phyloP scores from a whole-genome alignment of 768 basidiomycete species.

The Lenzites betulinus region DNA sequence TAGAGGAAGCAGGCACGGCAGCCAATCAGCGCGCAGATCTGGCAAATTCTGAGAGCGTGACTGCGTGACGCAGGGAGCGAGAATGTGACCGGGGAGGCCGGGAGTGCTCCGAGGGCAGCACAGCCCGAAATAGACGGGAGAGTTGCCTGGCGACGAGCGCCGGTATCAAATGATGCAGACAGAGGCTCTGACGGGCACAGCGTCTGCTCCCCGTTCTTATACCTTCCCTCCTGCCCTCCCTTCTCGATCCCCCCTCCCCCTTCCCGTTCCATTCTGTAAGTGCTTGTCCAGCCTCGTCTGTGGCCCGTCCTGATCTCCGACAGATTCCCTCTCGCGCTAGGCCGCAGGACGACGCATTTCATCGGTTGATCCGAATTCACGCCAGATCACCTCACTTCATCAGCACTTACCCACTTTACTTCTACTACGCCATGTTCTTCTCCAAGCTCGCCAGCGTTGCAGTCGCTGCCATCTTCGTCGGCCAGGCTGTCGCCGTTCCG shows the following conservation, averaged over 20 bases:
- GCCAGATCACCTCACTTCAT: constrained; percentile 24
- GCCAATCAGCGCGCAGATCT: constrained; percentile 17
- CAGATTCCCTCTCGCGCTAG: constrained; percentile 28
- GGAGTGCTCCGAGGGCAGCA: background rate
- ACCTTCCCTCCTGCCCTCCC: constrained; percentile 24
- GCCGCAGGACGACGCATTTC: constrained; percentile 38
- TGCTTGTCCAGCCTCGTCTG: constrained; percentile 6
- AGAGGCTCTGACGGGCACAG: constrained; percentile 8
- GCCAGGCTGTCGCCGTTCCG: constrained; percentile 43
- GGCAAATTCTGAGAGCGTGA: constrained; percentile 18
- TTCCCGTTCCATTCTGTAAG: constrained; percentile 27
- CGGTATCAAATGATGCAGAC: constrained; percentile 17
- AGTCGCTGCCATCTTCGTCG: constrained; percentile 45
- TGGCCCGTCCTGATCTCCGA: background rate
- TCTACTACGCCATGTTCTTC: constrained; percentile 45
- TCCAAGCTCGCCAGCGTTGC: constrained; percentile 43
- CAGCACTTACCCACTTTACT: constrained; percentile 26
- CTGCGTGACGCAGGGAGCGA: background rate
- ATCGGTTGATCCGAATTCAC: constrained; percentile 32
- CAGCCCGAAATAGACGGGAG: background rate
- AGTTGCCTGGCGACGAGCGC: constrained; percentile 15
- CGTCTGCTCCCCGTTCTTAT: constrained; percentile 18
- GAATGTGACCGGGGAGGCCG: background rate
- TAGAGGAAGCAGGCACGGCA: constrained; percentile 1
- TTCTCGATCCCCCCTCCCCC: constrained; percentile 25